phyloP scores from a whole-genome alignment of 495 filamentous ascomycete genomes.

The Daldinia vernicosa region DNA sequence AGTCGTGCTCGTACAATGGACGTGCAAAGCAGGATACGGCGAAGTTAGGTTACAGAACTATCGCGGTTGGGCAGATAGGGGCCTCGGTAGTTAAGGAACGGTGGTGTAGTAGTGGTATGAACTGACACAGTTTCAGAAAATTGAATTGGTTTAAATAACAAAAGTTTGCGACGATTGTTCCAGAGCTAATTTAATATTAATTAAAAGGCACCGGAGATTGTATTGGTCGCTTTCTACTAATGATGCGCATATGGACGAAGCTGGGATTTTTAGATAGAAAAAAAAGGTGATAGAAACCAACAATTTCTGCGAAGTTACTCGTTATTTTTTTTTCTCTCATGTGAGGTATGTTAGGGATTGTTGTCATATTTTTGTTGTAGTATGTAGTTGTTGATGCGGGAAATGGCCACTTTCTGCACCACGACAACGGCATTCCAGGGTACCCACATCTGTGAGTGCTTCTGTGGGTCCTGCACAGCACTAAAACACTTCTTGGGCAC shows the following conservation, averaged over 20 bases:
- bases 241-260: constrained; percentile 16
- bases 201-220: constrained; percentile 2
- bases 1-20: constrained; percentile 1
- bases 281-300: background rate
- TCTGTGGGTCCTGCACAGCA: constrained; percentile 18
- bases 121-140: constrained; percentile 23
- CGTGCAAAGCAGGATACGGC: constrained; percentile 6
- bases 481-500: constrained; percentile 11
- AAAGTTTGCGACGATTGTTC: constrained; percentile 24
- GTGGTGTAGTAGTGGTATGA: constrained; percentile 1
- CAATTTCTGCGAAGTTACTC: background rate
- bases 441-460: constrained; percentile 14
- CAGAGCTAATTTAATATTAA: constrained; percentile 21
- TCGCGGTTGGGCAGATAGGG: constrained; percentile 19
- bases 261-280: background rate
- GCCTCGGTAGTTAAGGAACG: constrained; percentile 1
- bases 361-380: constrained; percentile 38
- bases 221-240: constrained; percentile 1
- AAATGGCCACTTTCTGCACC: constrained; percentile 37
- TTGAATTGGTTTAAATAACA: constrained; percentile 25
- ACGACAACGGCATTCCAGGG: constrained; percentile 33
- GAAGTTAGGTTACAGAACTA: background rate
- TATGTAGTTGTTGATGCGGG: constrained; percentile 39
- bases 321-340: constrained; percentile 6
- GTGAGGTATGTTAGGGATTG: too few species aligned